Conservation (phyloP, 2,329 filamentous ascomycete genomes). For the Fusarium duplospermum region DNA sequence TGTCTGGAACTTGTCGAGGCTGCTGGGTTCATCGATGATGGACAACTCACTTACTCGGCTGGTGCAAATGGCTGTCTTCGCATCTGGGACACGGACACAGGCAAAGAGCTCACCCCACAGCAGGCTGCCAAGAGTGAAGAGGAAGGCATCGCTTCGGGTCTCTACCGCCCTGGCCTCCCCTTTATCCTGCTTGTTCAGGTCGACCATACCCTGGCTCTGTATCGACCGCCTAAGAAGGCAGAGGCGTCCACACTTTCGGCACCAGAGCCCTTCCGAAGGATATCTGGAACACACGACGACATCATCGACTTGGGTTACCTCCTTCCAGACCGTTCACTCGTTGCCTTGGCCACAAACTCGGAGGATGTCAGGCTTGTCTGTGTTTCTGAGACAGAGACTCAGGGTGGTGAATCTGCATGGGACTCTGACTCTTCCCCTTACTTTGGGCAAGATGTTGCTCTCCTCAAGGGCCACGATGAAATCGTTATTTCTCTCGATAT, state of each 20-base stretch:
- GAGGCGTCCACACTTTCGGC: conserved; percentile 49
- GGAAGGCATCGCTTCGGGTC: conserved; percentile 76
- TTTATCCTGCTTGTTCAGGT: conserved; percentile 86
- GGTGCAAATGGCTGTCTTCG: conserved; percentile 86
- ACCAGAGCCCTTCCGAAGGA: conserved; percentile 74
- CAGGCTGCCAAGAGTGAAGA: conserved; percentile 71
- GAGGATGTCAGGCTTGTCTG: conserved; percentile 93
- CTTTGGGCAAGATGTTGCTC: conserved; percentile 89
- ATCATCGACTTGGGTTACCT: conserved; percentile 95
- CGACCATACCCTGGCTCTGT: conserved; percentile 87
- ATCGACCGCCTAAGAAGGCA: conserved; percentile 61
- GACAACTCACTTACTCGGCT: conserved; percentile 81
- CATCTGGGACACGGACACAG: conserved; percentile 83
- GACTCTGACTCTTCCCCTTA: conserved; percentile 60
- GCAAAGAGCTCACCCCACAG: conserved; percentile 81
- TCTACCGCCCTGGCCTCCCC: conserved; percentile 73
- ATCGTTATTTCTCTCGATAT: conserved; percentile 95
- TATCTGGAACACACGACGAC: conserved; percentile 97
- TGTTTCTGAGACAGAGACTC: conserved; percentile 58
- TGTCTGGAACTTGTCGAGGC: conserved; percentile 88
- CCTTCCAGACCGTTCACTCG: conserved; percentile 79
- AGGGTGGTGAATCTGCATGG: conserved; percentile 37
- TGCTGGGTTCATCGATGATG: conserved; percentile 80
- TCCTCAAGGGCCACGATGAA: conserved; percentile 91
- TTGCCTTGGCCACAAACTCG: conserved; percentile 94